Evolutionary conservation across 345 rosid species (phyloP), one percentile per base, ranked within the genome.

Genomic region (Cochlearia excelsa): DNA sequence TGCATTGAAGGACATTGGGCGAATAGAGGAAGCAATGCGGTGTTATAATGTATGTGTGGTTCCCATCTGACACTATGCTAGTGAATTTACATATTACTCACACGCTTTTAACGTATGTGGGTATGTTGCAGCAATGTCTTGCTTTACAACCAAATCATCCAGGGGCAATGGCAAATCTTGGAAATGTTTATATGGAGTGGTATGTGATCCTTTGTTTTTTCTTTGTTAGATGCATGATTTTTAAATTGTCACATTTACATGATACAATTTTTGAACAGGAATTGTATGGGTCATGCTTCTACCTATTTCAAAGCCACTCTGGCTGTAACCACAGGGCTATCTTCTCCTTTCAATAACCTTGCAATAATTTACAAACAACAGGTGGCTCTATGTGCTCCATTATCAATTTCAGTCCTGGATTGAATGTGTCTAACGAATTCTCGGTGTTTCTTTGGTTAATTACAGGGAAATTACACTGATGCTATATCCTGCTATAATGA

Each of bases 101-200:
- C 42, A 51, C 28, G 23, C 23, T 16, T 16, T 16, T 16, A 16
- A 16, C 23, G 50, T 33, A 23, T 59, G 49, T 64, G 66, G 54
- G 41, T 73, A 46, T 46, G 39, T 26, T 85, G 81, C 64, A 94
- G 99, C 92, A 94, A 85, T 94, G 97, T 64, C 96, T 94, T 69
- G 27, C 83, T 16, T 75, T 90, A 59, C 97, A 94, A 68, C 88
- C 97, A 6, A 85, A 71, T 61, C 99, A 94, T 61, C 99, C 97
- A 28, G 97, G 90, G 75, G 96, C 99, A 10, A 88, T 94, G 55
- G 89, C 97, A 57, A 94, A 94, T 67, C 90, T 94, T 61, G 99
- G 99, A 61, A 90, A 94, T 66, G 81, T 94, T 69, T 94, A 94
- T 66, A 90, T 90, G 97, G 99, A 94, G 74, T 87, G 99, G 99